A percentile compares a stretch with the other conserved stretches of the same genome.
phyloP scores from a whole-genome alignment of 371 early-diverging fungal genomes.

The Circinella minor region DNA sequence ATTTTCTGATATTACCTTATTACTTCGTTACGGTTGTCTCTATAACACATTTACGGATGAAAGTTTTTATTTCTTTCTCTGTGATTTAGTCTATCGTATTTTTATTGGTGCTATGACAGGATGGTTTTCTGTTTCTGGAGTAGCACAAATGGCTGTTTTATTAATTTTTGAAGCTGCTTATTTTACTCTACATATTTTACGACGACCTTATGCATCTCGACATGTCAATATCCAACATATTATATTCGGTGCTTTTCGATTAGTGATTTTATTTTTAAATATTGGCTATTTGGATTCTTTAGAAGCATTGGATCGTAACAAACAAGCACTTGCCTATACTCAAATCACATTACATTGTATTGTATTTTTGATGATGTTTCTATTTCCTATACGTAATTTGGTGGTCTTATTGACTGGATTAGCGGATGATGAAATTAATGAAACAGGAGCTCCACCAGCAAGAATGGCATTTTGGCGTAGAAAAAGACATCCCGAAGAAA shows the following conservation, averaged over 20 bases:
- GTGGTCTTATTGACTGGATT: slow-evolving; percentile 28
- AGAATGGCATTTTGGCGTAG: slow-evolving; percentile 31
- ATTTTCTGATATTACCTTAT: slow-evolving; percentile 47
- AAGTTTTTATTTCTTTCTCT: slow-evolving; percentile 50
- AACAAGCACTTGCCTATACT: slow-evolving; percentile 41
- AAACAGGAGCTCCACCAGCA: slow-evolving; percentile 24
- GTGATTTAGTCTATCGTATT: slow-evolving; percentile 37
- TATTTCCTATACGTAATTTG: slow-evolving; percentile 30
- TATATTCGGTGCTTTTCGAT: slow-evolving; percentile 27
- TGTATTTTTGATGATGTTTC: slow-evolving; percentile 29
- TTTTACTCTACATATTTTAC: slow-evolving; percentile 20
- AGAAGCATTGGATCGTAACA: slow-evolving; percentile 22
- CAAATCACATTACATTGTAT: slow-evolving; percentile 43
- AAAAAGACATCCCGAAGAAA: background rate
- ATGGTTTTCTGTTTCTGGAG: slow-evolving; percentile 37
- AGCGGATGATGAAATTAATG: slow-evolving; percentile 25
- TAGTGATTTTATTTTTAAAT: slow-evolving; percentile 32
- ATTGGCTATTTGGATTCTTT: slow-evolving; percentile 28
- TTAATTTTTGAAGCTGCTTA: slow-evolving; percentile 31
- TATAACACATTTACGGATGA: slow-evolving; percentile 60
- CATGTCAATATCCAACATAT: slow-evolving; percentile 35
- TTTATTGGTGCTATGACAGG: slow-evolving; percentile 45
- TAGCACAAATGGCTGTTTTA: slow-evolving; percentile 42
- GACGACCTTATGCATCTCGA: slow-evolving; percentile 35
- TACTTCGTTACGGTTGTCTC: slow-evolving; percentile 55